Base-by-base conservation (phyloP, 139 green algal species). In the Klebsormidium nitens region DNA sequence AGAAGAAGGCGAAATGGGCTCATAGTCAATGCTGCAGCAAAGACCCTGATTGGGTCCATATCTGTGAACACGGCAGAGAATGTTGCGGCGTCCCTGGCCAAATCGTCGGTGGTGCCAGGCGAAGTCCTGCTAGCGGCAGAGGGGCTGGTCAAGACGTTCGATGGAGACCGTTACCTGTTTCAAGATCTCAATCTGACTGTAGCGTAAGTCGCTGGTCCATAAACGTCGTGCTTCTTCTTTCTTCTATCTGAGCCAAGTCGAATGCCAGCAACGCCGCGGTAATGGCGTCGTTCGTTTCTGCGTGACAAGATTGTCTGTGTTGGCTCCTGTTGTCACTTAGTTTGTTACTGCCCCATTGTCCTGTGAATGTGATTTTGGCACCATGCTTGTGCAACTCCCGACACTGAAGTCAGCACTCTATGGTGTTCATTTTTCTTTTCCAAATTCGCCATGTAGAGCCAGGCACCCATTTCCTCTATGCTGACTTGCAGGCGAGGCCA, bases 101-200 rank as follows among this genome's bases (percentile, higher is more conserved):
- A n/a, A n/a, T n/a, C n/a, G n/a, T n/a, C n/a, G n/a, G n/a, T n/a
- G n/a, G n/a, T n/a, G n/a, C n/a, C n/a, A 50, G 67, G 67, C 19
- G 67, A 75, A 36, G 67, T 68, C 5, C 67, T 75, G 28, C 56
- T 75, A 35, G 31, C 55, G 1, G 75, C 81, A 2, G 85, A 91
- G 55, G 78, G 57, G 5, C 46, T 92, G n/a, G 63, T 38, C 36
- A 89, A 88, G 63, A 87, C 77, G 1, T 78, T 86, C 50, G 84
- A 91, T 48, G 86, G 85, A 11, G 73, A 91, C 26, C 84, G 80
- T 49, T 38, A 80, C 39, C 79, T 91, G 8, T 91, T 91, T 47
- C 36, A 83, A 31, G 69, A 70, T 48, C 75, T 93, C 11, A 85
- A 81, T 4, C 83, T 89, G 47, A 84, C 77, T 1, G 63, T 79